Base-by-base conservation (phyloP, 306 rosid species). In the Nissolia schottii region DNA sequence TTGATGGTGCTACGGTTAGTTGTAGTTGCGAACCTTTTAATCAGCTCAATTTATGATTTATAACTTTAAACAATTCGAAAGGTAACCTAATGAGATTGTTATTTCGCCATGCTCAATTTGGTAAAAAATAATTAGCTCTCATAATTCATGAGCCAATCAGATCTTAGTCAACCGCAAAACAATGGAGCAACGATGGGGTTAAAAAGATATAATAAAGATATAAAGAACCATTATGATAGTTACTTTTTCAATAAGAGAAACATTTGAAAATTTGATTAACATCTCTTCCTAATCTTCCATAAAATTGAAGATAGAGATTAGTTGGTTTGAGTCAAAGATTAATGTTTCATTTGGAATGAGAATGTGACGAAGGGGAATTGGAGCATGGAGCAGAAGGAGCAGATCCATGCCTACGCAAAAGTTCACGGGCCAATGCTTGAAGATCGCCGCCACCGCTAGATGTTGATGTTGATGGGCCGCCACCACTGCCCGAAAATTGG, bases 371-470 rank as follows among this genome's bases (percentile, higher is more conserved):
- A 1, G 96, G 85, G 4, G 76, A 64, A 62, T 81, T 80, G 1
- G 89, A 73, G 72, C 89, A 80, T 31, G 83, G 77, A 55, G 79
- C 68, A 9, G 74, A 15, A 14, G 88, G 25, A 16, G 75, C 67
- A 41, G 92, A 64, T 13, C 85, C 86, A 28, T 85, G 85, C 71
- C 92, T 83, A 32, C 79, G 84, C 54, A 89, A 81, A 48, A 91
- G 83, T 31, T 89, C 97, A 7, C 86, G 81, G 14, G 92, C 97
- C 85, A 93, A 84, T 14, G 86, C 80, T 19, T 93, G 94, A 71
- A 91, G 92, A 62, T 93, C 96, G 1, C 93, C 84, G 1, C 78
- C 68, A 22, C 87, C 82, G 0, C 54, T 61, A 2, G 78, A 14
- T 25, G 83, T 56, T 4, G 82, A 8, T 1, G 80, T 15, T 24